These are phyloP conservation scores for Castanea crenata DNA, from an alignment of 306 rosid genomes.

Conservation along the genomic window DNA sequence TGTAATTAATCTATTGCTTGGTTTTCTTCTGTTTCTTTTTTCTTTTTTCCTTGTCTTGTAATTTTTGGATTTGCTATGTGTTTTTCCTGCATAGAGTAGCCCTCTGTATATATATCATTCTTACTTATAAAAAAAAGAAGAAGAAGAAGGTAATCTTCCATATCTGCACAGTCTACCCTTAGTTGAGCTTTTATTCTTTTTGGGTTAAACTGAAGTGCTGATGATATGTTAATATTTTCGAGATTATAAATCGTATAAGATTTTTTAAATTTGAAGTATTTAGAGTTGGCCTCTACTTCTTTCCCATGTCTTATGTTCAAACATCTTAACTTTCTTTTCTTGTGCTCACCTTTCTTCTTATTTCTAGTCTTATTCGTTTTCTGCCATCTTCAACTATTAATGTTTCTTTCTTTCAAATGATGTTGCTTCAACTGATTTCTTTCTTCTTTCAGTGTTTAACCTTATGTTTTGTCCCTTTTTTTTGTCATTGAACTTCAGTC, in stretches of 20 bases:
- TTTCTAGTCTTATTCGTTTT: background rate
- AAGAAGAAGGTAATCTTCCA: too few relatives aligned
- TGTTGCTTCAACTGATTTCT: background rate
- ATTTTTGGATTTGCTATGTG: too few relatives aligned
- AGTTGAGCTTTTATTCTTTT: background rate
- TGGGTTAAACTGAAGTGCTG: background rate
- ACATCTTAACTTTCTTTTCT: background rate
- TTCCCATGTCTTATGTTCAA: background rate
- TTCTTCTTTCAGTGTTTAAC: background rate
- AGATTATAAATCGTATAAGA: background rate
- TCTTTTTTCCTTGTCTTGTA: too few relatives aligned
- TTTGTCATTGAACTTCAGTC: slow-evolving; percentile 47
- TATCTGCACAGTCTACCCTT: background rate
- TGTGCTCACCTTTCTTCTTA: background rate
- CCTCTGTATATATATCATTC: too few relatives aligned
- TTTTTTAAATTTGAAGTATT: background rate
- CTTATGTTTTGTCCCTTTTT: background rate
- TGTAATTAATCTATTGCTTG: too few relatives aligned
- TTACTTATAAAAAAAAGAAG: too few relatives aligned
- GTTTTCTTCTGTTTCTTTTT: background rate
- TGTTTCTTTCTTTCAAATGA: background rate
- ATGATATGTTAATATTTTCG: background rate
- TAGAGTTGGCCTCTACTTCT: background rate
- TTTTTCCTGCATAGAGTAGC: too few relatives aligned
- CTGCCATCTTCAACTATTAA: background rate